phyloP scores from a whole-genome alignment of 2,329 filamentous ascomycete species.

The Aspergillus sp. region DNA sequence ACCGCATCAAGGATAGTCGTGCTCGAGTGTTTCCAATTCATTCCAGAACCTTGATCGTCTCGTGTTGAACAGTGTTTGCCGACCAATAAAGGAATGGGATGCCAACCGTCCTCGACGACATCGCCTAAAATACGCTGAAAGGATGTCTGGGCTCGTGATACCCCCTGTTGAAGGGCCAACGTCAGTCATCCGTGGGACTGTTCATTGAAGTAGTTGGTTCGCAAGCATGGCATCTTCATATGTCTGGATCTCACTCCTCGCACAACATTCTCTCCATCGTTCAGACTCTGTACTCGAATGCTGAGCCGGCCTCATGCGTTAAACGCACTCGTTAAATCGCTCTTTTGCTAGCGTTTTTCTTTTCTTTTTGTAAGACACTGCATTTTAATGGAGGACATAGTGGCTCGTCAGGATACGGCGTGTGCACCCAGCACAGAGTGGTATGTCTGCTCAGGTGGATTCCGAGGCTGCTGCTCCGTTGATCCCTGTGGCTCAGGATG shows the following conservation, averaged over 20 bases:
- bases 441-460: conserved; percentile 30
- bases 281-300: neutral
- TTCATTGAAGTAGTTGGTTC: neutral
- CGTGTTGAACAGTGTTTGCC: neutral
- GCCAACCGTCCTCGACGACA: neutral
- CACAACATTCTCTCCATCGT: neutral
- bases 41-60: neutral
- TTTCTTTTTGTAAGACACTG: neutral
- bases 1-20: neutral
- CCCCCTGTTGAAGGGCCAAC: neutral
- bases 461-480: conserved; percentile 33
- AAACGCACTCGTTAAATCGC: neutral
- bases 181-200: neutral
- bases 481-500: conserved; percentile 34
- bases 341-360: neutral
- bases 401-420: conserved; percentile 8
- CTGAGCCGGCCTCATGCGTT: conserved; percentile 2
- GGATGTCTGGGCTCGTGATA: neutral
- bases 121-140: neutral
- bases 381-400: conserved; percentile 10
- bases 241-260: neutral
- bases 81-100: neutral
- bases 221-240: neutral
- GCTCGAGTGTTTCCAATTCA: neutral
- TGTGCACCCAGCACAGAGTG: conserved; percentile 23